Evolutionary conservation across 306 rosid species (phyloP).

Genomic region (Echinosophora koreensis): DNA sequence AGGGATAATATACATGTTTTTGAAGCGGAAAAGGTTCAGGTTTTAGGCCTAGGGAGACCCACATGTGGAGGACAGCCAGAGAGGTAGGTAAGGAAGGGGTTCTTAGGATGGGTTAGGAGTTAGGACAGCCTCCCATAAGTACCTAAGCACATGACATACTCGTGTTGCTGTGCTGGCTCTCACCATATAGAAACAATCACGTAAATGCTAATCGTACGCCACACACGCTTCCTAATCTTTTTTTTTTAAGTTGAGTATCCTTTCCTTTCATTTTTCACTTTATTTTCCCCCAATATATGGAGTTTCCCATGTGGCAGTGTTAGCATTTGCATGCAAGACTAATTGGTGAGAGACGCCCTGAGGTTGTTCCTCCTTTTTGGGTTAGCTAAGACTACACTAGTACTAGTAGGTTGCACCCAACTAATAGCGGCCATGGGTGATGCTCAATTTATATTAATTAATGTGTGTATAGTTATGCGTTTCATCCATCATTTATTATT

Average conservation of each 20-base stretch:
- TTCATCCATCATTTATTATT: constrained; percentile 24
- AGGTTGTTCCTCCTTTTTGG: constrained; percentile 27
- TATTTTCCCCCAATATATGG: neutral
- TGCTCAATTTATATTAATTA: constrained; percentile 4
- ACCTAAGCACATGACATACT: constrained; percentile 67
- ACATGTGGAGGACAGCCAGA: constrained; percentile 62
- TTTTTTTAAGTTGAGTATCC: neutral
- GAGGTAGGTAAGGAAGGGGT: constrained; percentile 65
- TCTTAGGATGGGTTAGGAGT: constrained; percentile 23
- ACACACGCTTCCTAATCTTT: constrained; percentile 14
- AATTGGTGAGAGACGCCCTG: constrained; percentile 2
- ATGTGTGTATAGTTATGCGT: neutral
- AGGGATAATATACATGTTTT: constrained; percentile 31
- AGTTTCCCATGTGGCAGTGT: constrained; percentile 41
- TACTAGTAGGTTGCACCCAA: constrained; percentile 22
- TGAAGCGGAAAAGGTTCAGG: constrained; percentile 33
- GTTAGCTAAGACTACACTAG: constrained; percentile 23
- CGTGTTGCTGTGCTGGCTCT: constrained; percentile 59
- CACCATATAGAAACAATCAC: constrained; percentile 40
- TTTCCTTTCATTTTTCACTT: neutral
- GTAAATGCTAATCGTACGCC: constrained; percentile 26
- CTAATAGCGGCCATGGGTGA: neutral
- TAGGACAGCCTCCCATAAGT: constrained; percentile 51
- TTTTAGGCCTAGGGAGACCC: constrained; percentile 46
- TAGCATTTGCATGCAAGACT: constrained; percentile 8